A percentile compares a stretch with the other conserved stretches of the same genome.
Conservation (phyloP, 176 grass and related monocot species). For the Aegilops longissima region DNA sequence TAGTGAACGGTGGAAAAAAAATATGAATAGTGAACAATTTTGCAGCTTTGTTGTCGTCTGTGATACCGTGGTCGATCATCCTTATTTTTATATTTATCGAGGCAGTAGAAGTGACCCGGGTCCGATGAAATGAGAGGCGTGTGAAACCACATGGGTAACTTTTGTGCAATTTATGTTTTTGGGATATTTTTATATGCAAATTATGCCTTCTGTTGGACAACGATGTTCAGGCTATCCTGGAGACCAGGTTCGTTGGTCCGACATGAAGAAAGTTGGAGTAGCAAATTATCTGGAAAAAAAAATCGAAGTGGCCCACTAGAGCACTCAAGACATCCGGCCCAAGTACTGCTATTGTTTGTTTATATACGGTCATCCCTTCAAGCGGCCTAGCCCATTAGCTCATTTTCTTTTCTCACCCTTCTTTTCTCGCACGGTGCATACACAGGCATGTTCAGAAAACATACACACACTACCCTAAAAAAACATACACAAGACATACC, state of each 20-base stretch:
- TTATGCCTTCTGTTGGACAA: not conserved
- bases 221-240: not conserved
- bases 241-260: not conserved
- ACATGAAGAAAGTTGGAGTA: not conserved
- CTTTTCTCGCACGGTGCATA: too few relatives aligned
- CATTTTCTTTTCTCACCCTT: not conserved
- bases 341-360: not conserved
- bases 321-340: not conserved
- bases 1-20: not conserved
- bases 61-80: not conserved
- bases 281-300: too few relatives aligned
- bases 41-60: not conserved
- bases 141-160: not conserved
- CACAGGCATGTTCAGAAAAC: too few relatives aligned
- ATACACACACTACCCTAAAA: not conserved
- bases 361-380: not conserved
- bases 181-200: not conserved
- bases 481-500: not conserved
- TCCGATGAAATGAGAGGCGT: not conserved
- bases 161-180: not conserved
- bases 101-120: not conserved
- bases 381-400: not conserved
- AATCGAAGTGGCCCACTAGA: not conserved
- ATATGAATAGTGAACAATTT: slow-evolving; percentile 3
- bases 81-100: not conserved